Percentiles rank a stretch among this genome's conserved stretches.
Conservation (phyloP, 495 filamentous ascomycete genomes). For the Xylaria cubensis region DNA sequence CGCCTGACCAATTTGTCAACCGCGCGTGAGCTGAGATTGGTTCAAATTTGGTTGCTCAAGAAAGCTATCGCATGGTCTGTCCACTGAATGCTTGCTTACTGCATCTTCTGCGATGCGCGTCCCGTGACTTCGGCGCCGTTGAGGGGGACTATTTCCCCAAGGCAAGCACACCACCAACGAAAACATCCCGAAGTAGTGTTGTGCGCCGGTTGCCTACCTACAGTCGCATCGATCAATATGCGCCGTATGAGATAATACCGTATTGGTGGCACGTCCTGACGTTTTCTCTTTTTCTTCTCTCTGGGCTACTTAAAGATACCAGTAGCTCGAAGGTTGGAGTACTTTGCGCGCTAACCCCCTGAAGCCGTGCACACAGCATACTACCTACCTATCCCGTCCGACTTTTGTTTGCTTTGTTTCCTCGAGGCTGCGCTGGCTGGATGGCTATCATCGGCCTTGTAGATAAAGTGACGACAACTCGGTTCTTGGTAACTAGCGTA, state of each 20-base stretch:
- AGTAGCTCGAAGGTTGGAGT: not conserved
- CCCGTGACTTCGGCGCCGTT: constrained; percentile 28
- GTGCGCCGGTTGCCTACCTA: not conserved
- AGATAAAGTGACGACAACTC: not conserved
- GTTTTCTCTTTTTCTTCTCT: not conserved
- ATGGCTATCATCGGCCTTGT: constrained; percentile 8
- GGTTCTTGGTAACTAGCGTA: constrained; percentile 5
- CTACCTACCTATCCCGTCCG: constrained; percentile 7
- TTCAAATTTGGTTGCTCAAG: not conserved
- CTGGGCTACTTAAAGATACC: not conserved
- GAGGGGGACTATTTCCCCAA: not conserved
- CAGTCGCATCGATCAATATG: not conserved
- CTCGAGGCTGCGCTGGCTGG: not conserved
- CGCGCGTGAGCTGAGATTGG: constrained; percentile 14
- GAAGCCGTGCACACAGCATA: constrained; percentile 6
- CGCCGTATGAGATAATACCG: not conserved
- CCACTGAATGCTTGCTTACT: constrained; percentile 18
- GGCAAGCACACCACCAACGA: not conserved
- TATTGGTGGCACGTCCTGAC: not conserved
- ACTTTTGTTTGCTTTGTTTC: not conserved
- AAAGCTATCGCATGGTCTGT: constrained; percentile 3
- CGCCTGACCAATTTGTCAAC: constrained; percentile 28
- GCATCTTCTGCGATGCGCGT: constrained; percentile 24
- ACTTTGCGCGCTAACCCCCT: not conserved
- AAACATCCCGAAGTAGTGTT: not conserved